phyloP scores from a whole-genome alignment of 2,329 filamentous ascomycete genomes.

The Colletotrichum sp. region DNA sequence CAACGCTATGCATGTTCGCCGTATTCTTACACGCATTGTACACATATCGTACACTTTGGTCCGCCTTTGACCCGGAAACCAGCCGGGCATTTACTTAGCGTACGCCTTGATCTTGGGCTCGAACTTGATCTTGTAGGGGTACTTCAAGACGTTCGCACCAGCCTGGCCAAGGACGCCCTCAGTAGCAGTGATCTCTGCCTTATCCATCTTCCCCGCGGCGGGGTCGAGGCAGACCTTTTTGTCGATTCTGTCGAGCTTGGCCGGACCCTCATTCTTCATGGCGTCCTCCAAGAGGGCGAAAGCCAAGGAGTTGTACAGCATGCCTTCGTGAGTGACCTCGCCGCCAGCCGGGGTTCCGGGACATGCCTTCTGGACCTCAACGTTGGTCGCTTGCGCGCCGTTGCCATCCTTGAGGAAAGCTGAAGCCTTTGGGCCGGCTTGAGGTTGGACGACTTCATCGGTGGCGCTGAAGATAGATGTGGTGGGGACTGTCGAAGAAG shows the following conservation, averaged over 20 bases:
- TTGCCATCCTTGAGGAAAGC: conserved; percentile 45
- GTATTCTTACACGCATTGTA: not conserved
- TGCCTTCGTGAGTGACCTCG: conserved; percentile 55
- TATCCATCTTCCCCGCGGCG: not conserved
- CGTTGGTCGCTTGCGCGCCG: conserved; percentile 52
- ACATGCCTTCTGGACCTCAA: conserved; percentile 52
- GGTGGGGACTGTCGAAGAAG: conserved; percentile 44
- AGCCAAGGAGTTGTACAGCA: conserved; percentile 33
- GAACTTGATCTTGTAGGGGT: not conserved
- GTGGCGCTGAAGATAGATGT: conserved; percentile 55
- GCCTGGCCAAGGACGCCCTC: not conserved
- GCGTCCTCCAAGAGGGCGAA: conserved; percentile 48
- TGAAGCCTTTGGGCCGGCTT: conserved; percentile 50
- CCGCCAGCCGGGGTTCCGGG: conserved; percentile 40
- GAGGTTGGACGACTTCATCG: conserved; percentile 58
- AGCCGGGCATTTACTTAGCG: not conserved
- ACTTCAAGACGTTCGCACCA: not conserved
- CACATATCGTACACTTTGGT: not conserved
- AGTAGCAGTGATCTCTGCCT: not conserved
- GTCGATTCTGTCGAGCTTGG: not conserved
- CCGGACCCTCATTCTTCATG: not conserved
- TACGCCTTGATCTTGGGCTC: conserved; percentile 4
- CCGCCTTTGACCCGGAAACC: not conserved
- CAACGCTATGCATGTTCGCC: not conserved
- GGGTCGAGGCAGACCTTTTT: not conserved